phyloP scores from a whole-genome alignment of 176 grass and related monocot genomes.

The Eragrostis curvula region DNA sequence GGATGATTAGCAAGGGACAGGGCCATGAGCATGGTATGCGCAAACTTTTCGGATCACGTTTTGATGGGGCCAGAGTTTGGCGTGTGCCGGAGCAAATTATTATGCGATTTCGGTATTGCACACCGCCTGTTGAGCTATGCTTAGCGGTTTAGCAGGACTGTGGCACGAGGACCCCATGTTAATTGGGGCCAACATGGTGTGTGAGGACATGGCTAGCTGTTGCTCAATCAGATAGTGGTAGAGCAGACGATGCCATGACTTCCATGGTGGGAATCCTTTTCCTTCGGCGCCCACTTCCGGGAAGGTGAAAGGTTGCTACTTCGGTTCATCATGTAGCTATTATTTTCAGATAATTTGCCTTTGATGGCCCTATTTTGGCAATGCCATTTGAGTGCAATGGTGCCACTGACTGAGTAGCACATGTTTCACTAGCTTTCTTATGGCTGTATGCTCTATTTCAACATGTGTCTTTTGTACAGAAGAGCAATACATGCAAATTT shows the following conservation, averaged over 20 bases:
- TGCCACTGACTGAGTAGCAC: constrained; percentile 7
- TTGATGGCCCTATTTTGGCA: neutral
- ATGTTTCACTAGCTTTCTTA: neutral
- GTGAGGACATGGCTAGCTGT: constrained; percentile 1
- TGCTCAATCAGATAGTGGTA: neutral
- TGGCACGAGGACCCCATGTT: constrained; percentile 15
- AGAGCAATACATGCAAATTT: neutral
- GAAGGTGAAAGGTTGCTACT: neutral
- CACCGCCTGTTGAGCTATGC: neutral
- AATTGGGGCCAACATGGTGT: neutral
- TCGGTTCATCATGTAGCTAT: neutral
- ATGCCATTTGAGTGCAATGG: neutral
- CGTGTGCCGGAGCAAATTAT: neutral
- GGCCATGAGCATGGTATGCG: constrained; percentile 33
- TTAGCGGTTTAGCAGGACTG: neutral
- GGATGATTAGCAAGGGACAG: constrained; percentile 37
- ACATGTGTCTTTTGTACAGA: neutral
- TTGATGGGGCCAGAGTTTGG: constrained; percentile 33
- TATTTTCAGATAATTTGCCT: constrained; percentile 15
- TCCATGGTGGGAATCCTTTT: neutral
- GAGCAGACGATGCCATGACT: neutral
- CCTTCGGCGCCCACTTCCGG: neutral
- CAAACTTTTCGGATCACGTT: constrained; percentile 24
- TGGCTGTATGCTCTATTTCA: neutral
- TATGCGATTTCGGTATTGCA: constrained; percentile 7